phyloP scores from a whole-genome alignment of 1,284 basidiomycete species.

The Sanghuangporus weigelae region DNA sequence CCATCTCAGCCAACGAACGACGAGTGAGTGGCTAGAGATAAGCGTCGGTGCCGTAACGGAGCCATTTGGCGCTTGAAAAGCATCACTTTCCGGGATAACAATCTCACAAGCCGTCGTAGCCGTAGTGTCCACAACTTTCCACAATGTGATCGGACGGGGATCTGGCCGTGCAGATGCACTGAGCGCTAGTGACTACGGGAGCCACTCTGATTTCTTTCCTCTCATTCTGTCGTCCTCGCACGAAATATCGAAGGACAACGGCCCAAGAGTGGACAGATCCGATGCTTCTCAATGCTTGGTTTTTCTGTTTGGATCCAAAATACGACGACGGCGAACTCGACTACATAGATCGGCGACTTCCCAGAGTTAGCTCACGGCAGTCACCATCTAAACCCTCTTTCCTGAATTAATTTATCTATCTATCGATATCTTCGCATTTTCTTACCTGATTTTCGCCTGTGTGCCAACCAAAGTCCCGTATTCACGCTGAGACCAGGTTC shows the following conservation, averaged over 20 bases:
- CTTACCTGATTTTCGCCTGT: background rate
- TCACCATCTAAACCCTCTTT: background rate
- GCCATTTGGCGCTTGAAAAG: background rate
- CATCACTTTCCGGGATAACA: background rate
- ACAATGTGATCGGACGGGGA: constrained; percentile 2
- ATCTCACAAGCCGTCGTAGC: background rate
- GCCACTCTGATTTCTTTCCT: background rate
- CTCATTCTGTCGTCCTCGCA: background rate
- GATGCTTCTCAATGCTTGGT: background rate
- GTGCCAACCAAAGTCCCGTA: background rate
- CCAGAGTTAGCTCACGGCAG: background rate
- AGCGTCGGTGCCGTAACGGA: background rate
- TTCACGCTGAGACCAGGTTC: background rate
- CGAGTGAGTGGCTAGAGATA: background rate
- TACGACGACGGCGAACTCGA: background rate
- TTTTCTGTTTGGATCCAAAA: background rate
- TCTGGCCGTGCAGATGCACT: background rate
- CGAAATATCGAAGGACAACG: background rate
- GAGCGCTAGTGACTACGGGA: background rate
- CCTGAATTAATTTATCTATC: background rate
- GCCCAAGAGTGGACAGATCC: background rate
- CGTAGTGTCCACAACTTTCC: background rate
- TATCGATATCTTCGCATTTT: background rate
- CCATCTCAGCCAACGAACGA: background rate
- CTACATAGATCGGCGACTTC: background rate